Evolutionary conservation across 768 basidiomycete genomes (phyloP).

Genomic region (Lentinula boryana): DNA sequence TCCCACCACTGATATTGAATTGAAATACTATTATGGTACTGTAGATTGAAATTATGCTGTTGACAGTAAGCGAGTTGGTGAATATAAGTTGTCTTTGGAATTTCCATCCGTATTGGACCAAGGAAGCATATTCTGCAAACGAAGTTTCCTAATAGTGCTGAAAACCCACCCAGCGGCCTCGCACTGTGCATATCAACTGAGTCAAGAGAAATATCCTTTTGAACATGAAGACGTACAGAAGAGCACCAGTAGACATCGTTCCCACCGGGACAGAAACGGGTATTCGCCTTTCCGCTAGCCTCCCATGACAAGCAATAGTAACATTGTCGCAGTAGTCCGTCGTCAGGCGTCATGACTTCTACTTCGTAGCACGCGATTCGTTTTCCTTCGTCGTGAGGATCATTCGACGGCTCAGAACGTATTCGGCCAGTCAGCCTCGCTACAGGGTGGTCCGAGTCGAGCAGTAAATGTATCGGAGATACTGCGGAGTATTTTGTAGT

Average conservation of each 20-base stretch:
- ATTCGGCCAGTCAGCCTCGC: constrained; percentile 4
- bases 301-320: constrained; percentile 6
- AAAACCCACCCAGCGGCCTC: neutral
- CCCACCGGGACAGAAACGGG: neutral
- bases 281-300: neutral
- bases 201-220: neutral
- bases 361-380: constrained; percentile 5
- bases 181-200: neutral
- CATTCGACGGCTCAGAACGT: neutral
- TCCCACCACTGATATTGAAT: too few relatives aligned
- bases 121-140: neutral
- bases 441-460: neutral
- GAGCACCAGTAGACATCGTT: constrained; percentile 2
- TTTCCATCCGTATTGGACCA: neutral
- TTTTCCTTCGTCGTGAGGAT: constrained; percentile 4
- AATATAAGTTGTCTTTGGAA: neutral
- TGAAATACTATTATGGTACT: neutral
- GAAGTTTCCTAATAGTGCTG: neutral
- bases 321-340: constrained; percentile 1
- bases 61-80: neutral
- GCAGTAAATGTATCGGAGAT: constrained; percentile 1
- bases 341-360: neutral
- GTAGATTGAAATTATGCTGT: neutral
- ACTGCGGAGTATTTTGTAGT: neutral
- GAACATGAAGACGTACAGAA: neutral